Conservation (phyloP, 495 filamentous ascomycete species). For the Neohortaea acidophila region DNA sequence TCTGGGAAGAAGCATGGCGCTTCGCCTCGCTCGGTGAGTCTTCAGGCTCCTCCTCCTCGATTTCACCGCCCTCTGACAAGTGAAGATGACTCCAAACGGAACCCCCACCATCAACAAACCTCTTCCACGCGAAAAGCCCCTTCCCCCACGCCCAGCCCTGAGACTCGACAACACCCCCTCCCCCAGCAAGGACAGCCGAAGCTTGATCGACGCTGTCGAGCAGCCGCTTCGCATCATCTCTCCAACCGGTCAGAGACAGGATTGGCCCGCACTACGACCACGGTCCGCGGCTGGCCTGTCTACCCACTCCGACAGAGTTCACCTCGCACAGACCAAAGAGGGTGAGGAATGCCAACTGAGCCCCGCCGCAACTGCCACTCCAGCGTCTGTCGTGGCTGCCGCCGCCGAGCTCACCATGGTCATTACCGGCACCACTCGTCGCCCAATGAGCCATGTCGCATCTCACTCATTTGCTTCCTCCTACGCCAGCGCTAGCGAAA, state of each 20-base stretch:
- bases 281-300: no score
- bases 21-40: background rate
- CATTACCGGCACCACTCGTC: background rate
- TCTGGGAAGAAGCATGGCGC: background rate
- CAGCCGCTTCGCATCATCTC: constrained; percentile 3
- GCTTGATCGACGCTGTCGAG: constrained; percentile 12
- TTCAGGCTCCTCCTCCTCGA: no score
- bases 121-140: constrained; percentile 9
- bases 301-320: no score
- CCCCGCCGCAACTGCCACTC: background rate
- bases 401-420: background rate
- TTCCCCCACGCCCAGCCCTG: constrained; percentile 11
- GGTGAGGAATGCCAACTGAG: no score
- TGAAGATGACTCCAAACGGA: no score
- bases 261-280: constrained; percentile 11
- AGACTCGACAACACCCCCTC: background rate
- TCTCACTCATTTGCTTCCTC: background rate
- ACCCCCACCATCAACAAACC: constrained; percentile 1
- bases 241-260: background rate
- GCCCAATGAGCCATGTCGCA: background rate
- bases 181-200: constrained; percentile 7
- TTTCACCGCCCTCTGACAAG: no score
- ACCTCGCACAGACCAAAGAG: no score
- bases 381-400: background rate
- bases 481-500: constrained; percentile 1